Base-by-base conservation (phyloP, 2,329 filamentous ascomycete species). In the Penicillium nordicum region DNA sequence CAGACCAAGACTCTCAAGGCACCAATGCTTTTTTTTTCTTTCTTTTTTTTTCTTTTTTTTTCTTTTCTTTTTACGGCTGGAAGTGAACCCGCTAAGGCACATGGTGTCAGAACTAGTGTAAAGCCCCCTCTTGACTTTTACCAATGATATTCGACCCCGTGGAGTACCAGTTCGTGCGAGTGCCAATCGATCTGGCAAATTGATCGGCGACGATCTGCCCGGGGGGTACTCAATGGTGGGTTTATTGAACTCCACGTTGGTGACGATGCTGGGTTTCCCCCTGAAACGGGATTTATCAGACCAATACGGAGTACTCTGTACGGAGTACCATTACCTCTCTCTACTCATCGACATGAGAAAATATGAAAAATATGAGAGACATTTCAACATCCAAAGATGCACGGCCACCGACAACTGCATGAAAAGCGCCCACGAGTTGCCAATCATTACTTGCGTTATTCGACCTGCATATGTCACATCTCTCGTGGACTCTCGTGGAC, bases 181-280 rank as follows among this genome's bases (percentile, higher is more conserved):
- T 52, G 61, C 64, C 63, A 64, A 63, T 65, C 60, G 63, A 63
- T 52, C 63, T 46, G 29, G 48, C n/a, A 37, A 50, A 46, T 48
- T 60, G 63, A 65, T 65, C 63, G 27, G 42, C 55, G 30, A 55
- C 32, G 64, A 66, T 66, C 61, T 63, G 32, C 61, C 60, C 58
- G 61, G 64, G 61, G 61, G 64, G 63, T 65, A 62, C 62, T 64
- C 64, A 64, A 65, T 64, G 61, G 63, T 58, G 62, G 63, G 56
- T 50, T 45, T 41, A 55, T 61, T 50, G 57, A 47, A 38, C 48
- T 42, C 43, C 44, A 44, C 27, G 25, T 29, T 53, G 16, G 36
- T 38, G 27, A 53, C 29, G 29, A 32, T 27, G 14, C 14, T 29
- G 25, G 11, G n/a, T 37, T 27, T 1, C 36, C 50, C 53, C 44